Percentiles rank a stretch among this genome's conserved stretches.
Conservation (phyloP, 2,329 filamentous ascomycete genomes). For the Pyrenophora seminiperda region DNA sequence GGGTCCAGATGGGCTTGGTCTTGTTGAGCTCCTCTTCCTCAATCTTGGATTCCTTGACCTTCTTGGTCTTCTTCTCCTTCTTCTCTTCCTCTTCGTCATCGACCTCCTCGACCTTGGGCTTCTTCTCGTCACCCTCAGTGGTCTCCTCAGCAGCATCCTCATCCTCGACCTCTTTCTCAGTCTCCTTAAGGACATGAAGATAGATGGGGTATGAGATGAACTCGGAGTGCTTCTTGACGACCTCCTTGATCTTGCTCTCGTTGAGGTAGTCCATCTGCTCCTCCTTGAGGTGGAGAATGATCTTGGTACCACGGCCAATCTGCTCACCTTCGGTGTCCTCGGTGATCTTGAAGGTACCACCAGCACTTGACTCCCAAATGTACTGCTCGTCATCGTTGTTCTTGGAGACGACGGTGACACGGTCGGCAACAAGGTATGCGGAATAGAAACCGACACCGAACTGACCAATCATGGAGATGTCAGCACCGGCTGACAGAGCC, state of each 20-base stretch:
- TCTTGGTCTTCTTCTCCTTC: slow-evolving; percentile 98
- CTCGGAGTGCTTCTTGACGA: slow-evolving; percentile 99
- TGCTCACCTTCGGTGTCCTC: slow-evolving; percentile 89
- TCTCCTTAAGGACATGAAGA: slow-evolving; percentile 99
- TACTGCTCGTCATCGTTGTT: slow-evolving; percentile 99
- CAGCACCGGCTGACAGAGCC: slow-evolving; percentile 94
- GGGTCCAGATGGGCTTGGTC: slow-evolving; percentile 99
- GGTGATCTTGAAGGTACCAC: slow-evolving; percentile 93
- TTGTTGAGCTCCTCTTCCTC: slow-evolving; percentile 99
- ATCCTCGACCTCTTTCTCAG: slow-evolving; percentile 96
- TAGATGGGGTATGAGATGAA: slow-evolving; percentile 99
- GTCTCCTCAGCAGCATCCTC: slow-evolving; percentile 77
- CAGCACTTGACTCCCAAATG: slow-evolving; percentile 97
- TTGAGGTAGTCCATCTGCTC: slow-evolving; percentile 98
- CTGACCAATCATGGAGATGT: slow-evolving; percentile 99
- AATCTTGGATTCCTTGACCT: slow-evolving; percentile 96
- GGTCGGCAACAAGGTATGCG: slow-evolving; percentile 98
- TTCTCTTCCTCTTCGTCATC: slow-evolving; percentile 83
- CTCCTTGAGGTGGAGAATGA: slow-evolving; percentile 98
- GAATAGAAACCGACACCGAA: slow-evolving; percentile 99
- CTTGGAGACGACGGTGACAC: slow-evolving; percentile 94
- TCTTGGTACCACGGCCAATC: slow-evolving; percentile 94
- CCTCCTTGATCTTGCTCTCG: slow-evolving; percentile 99
- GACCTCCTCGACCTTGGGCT: slow-evolving; percentile 93
- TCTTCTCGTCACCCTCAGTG: slow-evolving; percentile 81